Evolutionary conservation across 331 rosid genomes (phyloP), one percentile per base, ranked within the genome.

Genomic region (Spiraea crenata): DNA sequence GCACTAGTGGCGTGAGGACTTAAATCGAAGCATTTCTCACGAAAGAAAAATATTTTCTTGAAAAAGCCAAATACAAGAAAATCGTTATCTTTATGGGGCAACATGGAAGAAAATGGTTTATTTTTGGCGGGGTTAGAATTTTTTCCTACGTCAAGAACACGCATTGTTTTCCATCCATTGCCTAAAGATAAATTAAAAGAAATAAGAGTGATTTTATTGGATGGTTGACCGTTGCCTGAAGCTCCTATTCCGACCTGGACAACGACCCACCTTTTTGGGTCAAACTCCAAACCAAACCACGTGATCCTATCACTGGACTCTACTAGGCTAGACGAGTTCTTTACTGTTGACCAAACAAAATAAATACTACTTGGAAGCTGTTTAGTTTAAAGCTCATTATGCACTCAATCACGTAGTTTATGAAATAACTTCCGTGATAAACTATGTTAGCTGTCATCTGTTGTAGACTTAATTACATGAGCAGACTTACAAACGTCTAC

Each of bases 151-250:
- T 73, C 71, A 60, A 51, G 60, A 38, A 70, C 74, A 71, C 73
- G 82, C 71, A 47, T 45, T 48, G 10, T 69, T 37, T 25, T 25
- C 31, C 31, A 25, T 25, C 31, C 31, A 25, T 25, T 2, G 31
- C 31, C 31, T 2, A 7, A 25, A 59, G n/a, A 12, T 3, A 16
- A 10, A 49, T 1, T 8, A 20, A 67, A 78, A 54, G 19, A 57
- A 20, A 9, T 11, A 34, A 50, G 63, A 3, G 40, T 47, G 63
- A 50, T 41, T 64, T 71, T 61, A 59, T 17, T 20, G 41, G 13
- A 61, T 73, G 69, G 72, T 73, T 78, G 85, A 78, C 78, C 57
- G 76, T 63, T 75, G 79, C 84, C 73, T 63, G 52, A 34, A 25
- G 31, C 31, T 48, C 14, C 65, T 40, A 49, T 34, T 59, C 54